These are phyloP conservation scores for Penicillium sp. DNA, from an alignment of 2,329 filamentous ascomycete genomes.

Conservation along the genomic window DNA sequence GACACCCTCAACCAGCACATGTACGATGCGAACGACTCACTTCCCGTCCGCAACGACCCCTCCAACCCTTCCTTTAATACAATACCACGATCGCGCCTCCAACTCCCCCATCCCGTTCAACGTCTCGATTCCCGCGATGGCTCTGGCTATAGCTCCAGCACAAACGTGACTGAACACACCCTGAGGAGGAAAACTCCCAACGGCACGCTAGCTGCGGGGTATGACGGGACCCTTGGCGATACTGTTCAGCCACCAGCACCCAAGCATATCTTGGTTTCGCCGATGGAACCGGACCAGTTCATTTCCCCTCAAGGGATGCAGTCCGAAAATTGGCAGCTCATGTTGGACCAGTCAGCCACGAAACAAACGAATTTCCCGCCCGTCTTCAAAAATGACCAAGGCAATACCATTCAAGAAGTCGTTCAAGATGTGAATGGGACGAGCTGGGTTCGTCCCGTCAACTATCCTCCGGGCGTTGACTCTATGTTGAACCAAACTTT, in stretches of 20 bases:
- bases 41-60: slow-evolving; percentile 28
- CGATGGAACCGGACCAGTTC: slow-evolving; percentile 45
- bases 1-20: slow-evolving; percentile 29
- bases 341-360: slow-evolving; percentile 30
- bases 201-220: slow-evolving; percentile 87
- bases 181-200: slow-evolving; percentile 89
- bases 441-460: slow-evolving; percentile 45
- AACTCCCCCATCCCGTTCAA: slow-evolving; percentile 42
- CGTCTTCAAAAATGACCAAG: slow-evolving; percentile 37
- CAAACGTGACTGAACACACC: slow-evolving; percentile 62
- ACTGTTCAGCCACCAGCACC: slow-evolving; percentile 64
- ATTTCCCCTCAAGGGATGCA: slow-evolving; percentile 32
- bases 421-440: slow-evolving; percentile 35
- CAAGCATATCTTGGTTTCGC: slow-evolving; percentile 79
- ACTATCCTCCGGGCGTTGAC: slow-evolving; percentile 55
- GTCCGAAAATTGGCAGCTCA: slow-evolving; percentile 33
- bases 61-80: slow-evolving; percentile 29
- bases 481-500: slow-evolving; percentile 61
- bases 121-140: slow-evolving; percentile 33
- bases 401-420: slow-evolving; percentile 30
- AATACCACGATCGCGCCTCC: slow-evolving; percentile 33
- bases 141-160: slow-evolving; percentile 22
- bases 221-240: slow-evolving; percentile 78
- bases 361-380: slow-evolving; percentile 41
- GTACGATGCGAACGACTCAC: slow-evolving; percentile 32